Evolutionary conservation across 2,329 filamentous ascomycete species (phyloP).

Genomic region (Penicillium verrucosum): DNA sequence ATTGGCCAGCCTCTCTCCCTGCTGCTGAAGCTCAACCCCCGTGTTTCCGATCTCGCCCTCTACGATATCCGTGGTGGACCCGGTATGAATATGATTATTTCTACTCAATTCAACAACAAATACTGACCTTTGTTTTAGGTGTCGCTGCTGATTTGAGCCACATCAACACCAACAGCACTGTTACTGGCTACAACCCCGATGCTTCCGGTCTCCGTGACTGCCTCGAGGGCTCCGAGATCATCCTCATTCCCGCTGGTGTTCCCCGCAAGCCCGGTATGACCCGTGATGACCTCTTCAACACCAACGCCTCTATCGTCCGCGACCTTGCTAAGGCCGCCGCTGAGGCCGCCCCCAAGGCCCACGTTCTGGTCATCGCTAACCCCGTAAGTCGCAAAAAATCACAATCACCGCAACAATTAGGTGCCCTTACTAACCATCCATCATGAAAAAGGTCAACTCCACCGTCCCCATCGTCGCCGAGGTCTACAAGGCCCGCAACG

Average conservation of each 20-base stretch:
- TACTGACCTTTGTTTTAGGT: slow-evolving; percentile 55
- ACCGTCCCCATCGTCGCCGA: slow-evolving; percentile 97
- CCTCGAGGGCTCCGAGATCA: slow-evolving; percentile 85
- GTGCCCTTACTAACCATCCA: not conserved
- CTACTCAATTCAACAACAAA: not conserved
- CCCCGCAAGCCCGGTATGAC: slow-evolving; percentile 99
- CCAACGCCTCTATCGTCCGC: slow-evolving; percentile 98
- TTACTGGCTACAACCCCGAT: slow-evolving; percentile 82
- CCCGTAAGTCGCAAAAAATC: slow-evolving; percentile 55
- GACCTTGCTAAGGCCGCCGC: slow-evolving; percentile 95
- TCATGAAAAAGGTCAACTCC: slow-evolving; percentile 71
- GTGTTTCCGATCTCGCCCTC: slow-evolving; percentile 87
- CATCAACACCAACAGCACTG: slow-evolving; percentile 97
- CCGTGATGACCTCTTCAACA: slow-evolving; percentile 99
- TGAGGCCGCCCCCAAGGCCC: slow-evolving; percentile 83
- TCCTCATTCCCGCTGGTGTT: slow-evolving; percentile 97
- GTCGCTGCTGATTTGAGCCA: slow-evolving; percentile 97
- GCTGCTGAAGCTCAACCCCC: slow-evolving; percentile 96
- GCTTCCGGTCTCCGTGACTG: slow-evolving; percentile 71
- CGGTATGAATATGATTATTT: slow-evolving; percentile 57
- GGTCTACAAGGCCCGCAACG: slow-evolving; percentile 89
- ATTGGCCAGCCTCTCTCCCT: slow-evolving; percentile 98
- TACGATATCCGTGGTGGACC: slow-evolving; percentile 96
- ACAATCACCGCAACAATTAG: not conserved
- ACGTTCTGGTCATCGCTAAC: slow-evolving; percentile 97